Evolutionary conservation across 306 rosid genomes (phyloP), one percentile per base, ranked within the genome.

Genomic region (Abrus precatorius): DNA sequence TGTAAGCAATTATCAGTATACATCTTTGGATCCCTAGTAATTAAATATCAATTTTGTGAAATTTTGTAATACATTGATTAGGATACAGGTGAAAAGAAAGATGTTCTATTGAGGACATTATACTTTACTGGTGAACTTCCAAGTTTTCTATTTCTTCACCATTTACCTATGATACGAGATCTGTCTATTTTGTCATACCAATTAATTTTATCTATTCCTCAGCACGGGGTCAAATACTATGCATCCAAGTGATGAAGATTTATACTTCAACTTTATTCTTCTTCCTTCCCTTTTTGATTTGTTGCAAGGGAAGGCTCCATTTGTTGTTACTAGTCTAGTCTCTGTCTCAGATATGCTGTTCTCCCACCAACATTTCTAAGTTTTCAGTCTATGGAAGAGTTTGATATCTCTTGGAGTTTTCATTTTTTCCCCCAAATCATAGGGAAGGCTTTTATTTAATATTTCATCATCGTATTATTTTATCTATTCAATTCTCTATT

Each of bases 401-500:
- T 20, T 41, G 57, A 63, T 45, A 38, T 45, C 75, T 64, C 10
- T 66, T 33, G 63, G 14, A 75, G 2, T 52, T 11, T 40, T 41
- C 29, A 28, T 48, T 56, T 38, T 36, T 36, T 36, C 1, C 4
- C 4, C 53, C 52, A 52, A 73, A 50, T 32, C 60, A 30, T 54
- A 44, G 45, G 56, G 61, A 8, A 29, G 75, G n/a, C 13, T 83
- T 53, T 70, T 64, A 27, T 72, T 78, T 29, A 52, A 36, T 64
- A 72, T 55, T 69, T 44, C 20, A 14, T 66, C 38, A 20, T 53
- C 64, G 55, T 36, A 72, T 38, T 72, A 75, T 65, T 36, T 47
- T 77, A 38, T 64, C 63, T 65, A 52, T 72, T 79, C 61, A 69
- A 34, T 33, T 71, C 55, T 71, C 72, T 34, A 3, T 79, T 57